Percentiles rank a stretch among this genome's conserved stretches.
phyloP scores from a whole-genome alignment of 2,329 filamentous ascomycete genomes.

The Knufia fluminis region DNA sequence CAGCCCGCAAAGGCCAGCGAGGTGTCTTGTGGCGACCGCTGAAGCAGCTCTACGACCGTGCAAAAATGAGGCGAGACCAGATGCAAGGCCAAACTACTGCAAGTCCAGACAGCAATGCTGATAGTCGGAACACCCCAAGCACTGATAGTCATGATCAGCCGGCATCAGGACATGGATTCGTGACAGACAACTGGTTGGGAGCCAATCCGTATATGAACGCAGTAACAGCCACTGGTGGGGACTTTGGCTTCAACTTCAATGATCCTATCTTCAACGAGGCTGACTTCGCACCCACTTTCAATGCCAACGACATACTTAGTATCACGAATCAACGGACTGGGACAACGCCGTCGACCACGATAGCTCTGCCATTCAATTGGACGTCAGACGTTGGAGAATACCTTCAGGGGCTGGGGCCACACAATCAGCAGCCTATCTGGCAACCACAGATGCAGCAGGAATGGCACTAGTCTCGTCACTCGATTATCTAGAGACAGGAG shows the following conservation, averaged over 20 bases:
- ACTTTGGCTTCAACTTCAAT: conserved; percentile 13
- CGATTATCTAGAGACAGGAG: too few species aligned
- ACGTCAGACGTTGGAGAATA: neutral
- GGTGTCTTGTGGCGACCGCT: conserved; percentile 57
- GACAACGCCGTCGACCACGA: neutral
- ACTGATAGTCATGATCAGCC: neutral
- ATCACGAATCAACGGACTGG: neutral
- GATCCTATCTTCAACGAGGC: conserved; percentile 4
- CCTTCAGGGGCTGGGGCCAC: neutral
- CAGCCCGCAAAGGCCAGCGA: conserved; percentile 33
- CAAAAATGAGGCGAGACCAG: conserved; percentile 46
- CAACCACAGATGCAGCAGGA: conserved; percentile 3
- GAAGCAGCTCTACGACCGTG: conserved; percentile 51
- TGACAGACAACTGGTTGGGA: neutral
- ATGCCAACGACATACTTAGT: neutral
- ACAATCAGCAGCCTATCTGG: conserved; percentile 2
- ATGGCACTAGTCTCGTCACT: too few species aligned
- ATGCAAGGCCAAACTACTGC: conserved; percentile 18
- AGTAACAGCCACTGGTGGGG: conserved; percentile 11
- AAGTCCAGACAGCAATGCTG: conserved; percentile 8
- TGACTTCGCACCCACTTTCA: neutral
- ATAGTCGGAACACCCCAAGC: conserved; percentile 3
- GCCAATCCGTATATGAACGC: conserved; percentile 6
- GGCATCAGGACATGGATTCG: neutral
- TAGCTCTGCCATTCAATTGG: neutral